These are phyloP conservation scores for Aspergillus brunneoviolaceus DNA, from an alignment of 2,329 filamentous ascomycete genomes.

Conservation along the genomic window DNA sequence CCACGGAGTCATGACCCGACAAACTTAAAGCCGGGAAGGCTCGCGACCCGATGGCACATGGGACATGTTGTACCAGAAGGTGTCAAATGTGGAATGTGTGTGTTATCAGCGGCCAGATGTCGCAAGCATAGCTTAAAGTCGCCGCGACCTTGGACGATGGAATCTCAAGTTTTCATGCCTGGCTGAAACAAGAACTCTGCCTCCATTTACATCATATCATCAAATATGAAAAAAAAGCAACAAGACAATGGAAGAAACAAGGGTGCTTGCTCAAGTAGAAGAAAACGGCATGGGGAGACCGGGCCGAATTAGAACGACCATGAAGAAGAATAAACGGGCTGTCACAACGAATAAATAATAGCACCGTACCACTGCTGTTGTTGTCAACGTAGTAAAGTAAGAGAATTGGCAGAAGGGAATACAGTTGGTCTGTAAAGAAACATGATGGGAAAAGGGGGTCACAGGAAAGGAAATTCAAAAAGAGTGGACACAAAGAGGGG, in stretches of 20 bases:
- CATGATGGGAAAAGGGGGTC: constrained; percentile 23
- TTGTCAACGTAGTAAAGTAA: constrained; percentile 27
- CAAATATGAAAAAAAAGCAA: constrained; percentile 14
- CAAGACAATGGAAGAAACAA: constrained; percentile 18
- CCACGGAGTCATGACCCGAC: not conserved
- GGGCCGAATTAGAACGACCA: constrained; percentile 3
- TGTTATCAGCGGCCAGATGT: not conserved
- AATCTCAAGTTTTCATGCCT: not conserved
- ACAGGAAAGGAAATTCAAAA: constrained; percentile 26
- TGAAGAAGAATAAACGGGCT: constrained; percentile 8
- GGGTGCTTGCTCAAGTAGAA: constrained; percentile 13
- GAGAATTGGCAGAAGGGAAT: constrained; percentile 27
- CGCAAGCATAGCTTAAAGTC: not conserved
- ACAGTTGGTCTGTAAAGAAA: constrained; percentile 19
- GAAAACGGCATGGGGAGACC: constrained; percentile 1
- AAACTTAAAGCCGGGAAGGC: not conserved
- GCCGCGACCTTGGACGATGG: not conserved
- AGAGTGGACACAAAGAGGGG: constrained; percentile 17
- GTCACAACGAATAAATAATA: constrained; percentile 4
- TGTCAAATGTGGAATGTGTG: not conserved
- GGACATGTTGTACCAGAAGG: not conserved
- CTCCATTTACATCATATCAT: constrained; percentile 20
- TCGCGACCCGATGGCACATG: not conserved
- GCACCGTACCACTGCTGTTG: constrained; percentile 19
- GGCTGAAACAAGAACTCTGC: constrained; percentile 10